Conservation (phyloP, 306 rosid genomes). For the Inga leiocalycina region DNA sequence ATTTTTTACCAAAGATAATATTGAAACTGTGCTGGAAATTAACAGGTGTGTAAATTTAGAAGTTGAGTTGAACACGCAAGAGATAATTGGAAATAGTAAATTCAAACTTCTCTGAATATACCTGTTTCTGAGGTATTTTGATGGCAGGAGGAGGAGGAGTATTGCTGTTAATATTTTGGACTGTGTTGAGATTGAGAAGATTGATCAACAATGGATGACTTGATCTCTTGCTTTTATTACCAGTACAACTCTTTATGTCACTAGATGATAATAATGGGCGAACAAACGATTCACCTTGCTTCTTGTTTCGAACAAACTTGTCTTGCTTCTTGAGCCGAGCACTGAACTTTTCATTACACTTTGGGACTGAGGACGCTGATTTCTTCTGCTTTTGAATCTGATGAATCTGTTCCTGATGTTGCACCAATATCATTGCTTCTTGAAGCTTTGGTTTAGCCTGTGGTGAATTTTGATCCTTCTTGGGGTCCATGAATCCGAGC, state of each 20-base stretch:
- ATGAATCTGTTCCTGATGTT: neutral
- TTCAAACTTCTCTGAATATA: neutral
- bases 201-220: constrained; percentile 53
- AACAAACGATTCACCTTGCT: constrained; percentile 69
- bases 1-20: neutral
- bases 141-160: constrained; percentile 42
- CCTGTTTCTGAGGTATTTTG: constrained; percentile 52
- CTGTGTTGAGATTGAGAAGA: constrained; percentile 48
- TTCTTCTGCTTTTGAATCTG: neutral
- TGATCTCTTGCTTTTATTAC: constrained; percentile 51
- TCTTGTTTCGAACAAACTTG: constrained; percentile 39
- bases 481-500: constrained; percentile 45
- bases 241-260: constrained; percentile 33
- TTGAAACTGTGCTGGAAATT: neutral
- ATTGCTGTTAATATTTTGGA: constrained; percentile 37
- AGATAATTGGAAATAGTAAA: neutral
- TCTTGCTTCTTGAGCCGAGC: constrained; percentile 45
- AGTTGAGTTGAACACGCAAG: neutral
- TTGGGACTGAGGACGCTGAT: constrained; percentile 16
- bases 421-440: neutral
- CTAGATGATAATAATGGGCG: constrained; percentile 48
- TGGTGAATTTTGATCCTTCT: too few species aligned
- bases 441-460: constrained; percentile 37
- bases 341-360: constrained; percentile 51
- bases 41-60: neutral